Percentiles rank a stretch among this genome's conserved stretches.
phyloP scores from a whole-genome alignment of 352 stramenopile species.

The Globisporangium ultimum region DNA sequence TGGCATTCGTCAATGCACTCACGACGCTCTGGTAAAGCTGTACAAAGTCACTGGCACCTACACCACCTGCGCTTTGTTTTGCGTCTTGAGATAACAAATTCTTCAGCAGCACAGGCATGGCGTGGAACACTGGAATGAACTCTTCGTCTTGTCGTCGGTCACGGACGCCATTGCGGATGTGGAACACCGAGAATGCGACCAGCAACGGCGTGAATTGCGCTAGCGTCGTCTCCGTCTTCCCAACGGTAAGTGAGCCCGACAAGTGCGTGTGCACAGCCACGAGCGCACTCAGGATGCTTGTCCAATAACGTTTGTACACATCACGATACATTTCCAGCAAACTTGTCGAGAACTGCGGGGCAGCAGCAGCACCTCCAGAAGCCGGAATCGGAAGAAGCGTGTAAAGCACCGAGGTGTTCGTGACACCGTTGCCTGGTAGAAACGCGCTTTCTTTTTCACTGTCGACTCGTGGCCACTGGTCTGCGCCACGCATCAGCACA shows the following conservation, averaged over 20 bases:
- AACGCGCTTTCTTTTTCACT: constrained; percentile 5
- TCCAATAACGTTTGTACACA: constrained; percentile 61
- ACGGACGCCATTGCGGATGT: constrained; percentile 38
- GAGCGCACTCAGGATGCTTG: constrained; percentile 45
- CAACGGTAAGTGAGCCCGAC: constrained; percentile 7
- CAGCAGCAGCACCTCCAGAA: background rate
- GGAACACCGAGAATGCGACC: constrained; percentile 37
- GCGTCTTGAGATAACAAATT: constrained; percentile 1
- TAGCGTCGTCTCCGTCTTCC: background rate
- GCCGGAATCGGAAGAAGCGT: constrained; percentile 24
- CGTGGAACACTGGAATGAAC: constrained; percentile 31
- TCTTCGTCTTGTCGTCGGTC: constrained; percentile 36
- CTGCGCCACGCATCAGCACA: constrained; percentile 42
- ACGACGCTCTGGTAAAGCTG: constrained; percentile 22
- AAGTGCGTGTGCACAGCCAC: constrained; percentile 29
- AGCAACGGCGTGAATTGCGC: constrained; percentile 20
- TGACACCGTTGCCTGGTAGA: constrained; percentile 6
- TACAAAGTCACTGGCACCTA: constrained; percentile 1
- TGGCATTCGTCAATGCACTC: constrained; percentile 31
- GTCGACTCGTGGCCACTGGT: constrained; percentile 24
- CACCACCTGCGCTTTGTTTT: background rate
- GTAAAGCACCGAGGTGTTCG: constrained; percentile 19
- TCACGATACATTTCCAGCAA: constrained; percentile 20
- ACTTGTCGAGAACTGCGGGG: constrained; percentile 6
- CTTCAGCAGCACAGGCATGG: constrained; percentile 33